A percentile compares a stretch with the other conserved stretches of the same genome.
Conservation (phyloP, 2,329 filamentous ascomycete genomes). For the Phialocephala sp. region DNA sequence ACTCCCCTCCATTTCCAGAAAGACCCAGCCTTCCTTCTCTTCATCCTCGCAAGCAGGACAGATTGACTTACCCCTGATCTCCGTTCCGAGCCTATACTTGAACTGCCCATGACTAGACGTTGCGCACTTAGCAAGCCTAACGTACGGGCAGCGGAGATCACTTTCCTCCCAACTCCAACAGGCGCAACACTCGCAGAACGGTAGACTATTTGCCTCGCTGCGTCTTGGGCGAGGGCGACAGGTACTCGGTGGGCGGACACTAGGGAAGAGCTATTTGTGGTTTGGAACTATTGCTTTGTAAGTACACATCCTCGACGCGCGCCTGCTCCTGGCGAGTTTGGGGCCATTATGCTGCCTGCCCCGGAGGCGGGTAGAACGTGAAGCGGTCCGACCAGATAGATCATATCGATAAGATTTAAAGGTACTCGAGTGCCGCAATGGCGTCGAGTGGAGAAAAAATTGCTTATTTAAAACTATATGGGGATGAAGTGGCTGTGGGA, state of each 20-base stretch:
- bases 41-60: neutral
- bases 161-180: neutral
- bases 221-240: neutral
- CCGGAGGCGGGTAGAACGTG: neutral
- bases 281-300: neutral
- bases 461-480: neutral
- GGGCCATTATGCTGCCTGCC: neutral
- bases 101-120: neutral
- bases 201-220: neutral
- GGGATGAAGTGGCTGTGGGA: neutral
- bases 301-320: no score
- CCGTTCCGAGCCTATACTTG: neutral
- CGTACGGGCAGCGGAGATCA: neutral
- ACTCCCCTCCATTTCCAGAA: neutral
- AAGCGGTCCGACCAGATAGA: neutral
- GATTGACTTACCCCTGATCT: neutral
- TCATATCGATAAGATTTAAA: neutral
- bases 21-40: neutral
- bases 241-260: neutral
- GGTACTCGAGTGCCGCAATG: neutral
- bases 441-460: neutral
- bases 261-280: neutral
- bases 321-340: neutral
- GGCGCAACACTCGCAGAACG: slow-evolving; percentile 5
- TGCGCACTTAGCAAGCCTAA: neutral